Percentiles rank a stretch among this genome's conserved stretches.
phyloP scores from a whole-genome alignment of 2,329 filamentous ascomycete species.

The Elsinoe necatrix region DNA sequence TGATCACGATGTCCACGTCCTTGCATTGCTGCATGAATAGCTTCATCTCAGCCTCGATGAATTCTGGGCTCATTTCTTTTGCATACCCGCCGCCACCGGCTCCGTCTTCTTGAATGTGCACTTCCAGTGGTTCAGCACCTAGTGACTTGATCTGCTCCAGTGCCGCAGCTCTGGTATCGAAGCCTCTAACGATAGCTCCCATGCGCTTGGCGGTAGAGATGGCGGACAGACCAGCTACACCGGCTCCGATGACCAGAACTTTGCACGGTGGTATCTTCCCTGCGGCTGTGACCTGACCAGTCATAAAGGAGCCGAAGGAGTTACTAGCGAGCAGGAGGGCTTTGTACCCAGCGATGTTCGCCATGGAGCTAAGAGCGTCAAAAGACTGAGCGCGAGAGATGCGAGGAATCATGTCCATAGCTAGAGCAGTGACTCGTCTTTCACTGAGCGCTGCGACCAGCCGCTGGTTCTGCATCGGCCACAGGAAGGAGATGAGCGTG shows the following conservation, averaged over 20 bases:
- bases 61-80: slow-evolving; percentile 91
- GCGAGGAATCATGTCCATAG: slow-evolving; percentile 87
- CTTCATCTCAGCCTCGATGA: slow-evolving; percentile 88
- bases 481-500: slow-evolving; percentile 62
- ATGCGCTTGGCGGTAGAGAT: slow-evolving; percentile 79
- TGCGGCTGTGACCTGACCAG: slow-evolving; percentile 81
- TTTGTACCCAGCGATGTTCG: slow-evolving; percentile 90
- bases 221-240: slow-evolving; percentile 79
- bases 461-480: slow-evolving; percentile 66
- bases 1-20: slow-evolving; percentile 88
- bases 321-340: slow-evolving; percentile 85
- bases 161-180: slow-evolving; percentile 81
- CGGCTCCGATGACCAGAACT: slow-evolving; percentile 81
- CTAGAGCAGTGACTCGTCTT: slow-evolving; percentile 66
- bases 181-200: slow-evolving; percentile 82
- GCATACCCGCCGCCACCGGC: slow-evolving; percentile 79
- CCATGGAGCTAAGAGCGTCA: slow-evolving; percentile 82
- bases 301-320: slow-evolving; percentile 78
- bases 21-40: slow-evolving; percentile 78
- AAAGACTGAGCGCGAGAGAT: slow-evolving; percentile 85
- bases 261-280: slow-evolving; percentile 88
- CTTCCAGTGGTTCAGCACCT: slow-evolving; percentile 82
- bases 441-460: slow-evolving; percentile 65
- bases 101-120: slow-evolving; percentile 76
- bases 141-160: slow-evolving; percentile 85